phyloP scores from a whole-genome alignment of 2,329 filamentous ascomycete genomes.

The Venturia nashicola region DNA sequence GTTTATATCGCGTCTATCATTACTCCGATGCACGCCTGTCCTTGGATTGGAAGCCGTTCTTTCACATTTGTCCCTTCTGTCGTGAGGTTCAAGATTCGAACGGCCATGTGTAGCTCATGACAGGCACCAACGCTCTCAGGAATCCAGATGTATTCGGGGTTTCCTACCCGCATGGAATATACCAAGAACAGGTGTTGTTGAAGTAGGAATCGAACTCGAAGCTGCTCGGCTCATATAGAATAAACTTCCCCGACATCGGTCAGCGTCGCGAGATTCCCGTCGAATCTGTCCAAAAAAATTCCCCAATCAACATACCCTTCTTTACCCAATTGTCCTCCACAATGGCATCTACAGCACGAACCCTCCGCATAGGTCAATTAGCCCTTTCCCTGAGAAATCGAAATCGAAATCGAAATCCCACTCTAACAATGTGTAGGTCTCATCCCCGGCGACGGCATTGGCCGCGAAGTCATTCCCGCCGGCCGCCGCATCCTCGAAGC shows the following conservation, averaged over 20 bases:
- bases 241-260: not conserved
- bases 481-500: constrained; percentile 87
- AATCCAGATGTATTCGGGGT: too few species aligned
- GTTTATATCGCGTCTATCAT: too few species aligned
- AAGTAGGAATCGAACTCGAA: not conserved
- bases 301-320: not conserved
- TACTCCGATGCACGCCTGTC: too few species aligned
- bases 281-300: not conserved
- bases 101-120: too few species aligned
- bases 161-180: too few species aligned
- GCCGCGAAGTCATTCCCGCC: constrained; percentile 92
- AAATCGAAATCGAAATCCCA: constrained; percentile 10
- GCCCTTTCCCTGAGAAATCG: not conserved
- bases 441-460: constrained; percentile 96
- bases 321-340: not conserved
- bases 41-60: too few species aligned
- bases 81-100: too few species aligned
- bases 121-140: too few species aligned
- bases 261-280: not conserved
- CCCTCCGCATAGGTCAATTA: constrained; percentile 51
- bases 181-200: too few species aligned
- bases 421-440: constrained; percentile 49
- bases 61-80: too few species aligned
- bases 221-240: not conserved
- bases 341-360: constrained; percentile 37